phyloP scores from a whole-genome alignment of 1,284 basidiomycete species.

The Tilletia setariae region DNA sequence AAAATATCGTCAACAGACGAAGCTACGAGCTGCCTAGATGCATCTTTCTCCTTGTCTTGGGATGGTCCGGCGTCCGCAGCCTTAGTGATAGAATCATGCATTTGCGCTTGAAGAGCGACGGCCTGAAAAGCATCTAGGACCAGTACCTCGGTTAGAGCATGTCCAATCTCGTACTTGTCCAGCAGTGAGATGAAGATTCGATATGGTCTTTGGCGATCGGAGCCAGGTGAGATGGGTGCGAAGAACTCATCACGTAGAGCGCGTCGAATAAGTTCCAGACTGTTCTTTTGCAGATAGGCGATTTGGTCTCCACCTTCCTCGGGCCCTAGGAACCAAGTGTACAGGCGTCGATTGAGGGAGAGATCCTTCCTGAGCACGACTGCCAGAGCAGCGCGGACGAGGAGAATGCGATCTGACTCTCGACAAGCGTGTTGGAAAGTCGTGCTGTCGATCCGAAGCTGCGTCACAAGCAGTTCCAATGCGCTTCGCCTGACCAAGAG shows the following conservation, averaged over 20 bases:
- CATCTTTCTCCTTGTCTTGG: background rate
- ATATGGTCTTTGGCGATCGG: slow-evolving; percentile 68
- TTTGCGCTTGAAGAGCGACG: slow-evolving; percentile 65
- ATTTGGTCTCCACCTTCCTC: slow-evolving; percentile 63
- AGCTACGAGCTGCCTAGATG: background rate
- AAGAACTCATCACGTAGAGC: slow-evolving; percentile 36
- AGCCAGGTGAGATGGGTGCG: slow-evolving; percentile 53
- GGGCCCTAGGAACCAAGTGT: slow-evolving; percentile 81
- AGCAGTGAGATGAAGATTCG: slow-evolving; percentile 90
- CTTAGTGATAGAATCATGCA: slow-evolving; percentile 16
- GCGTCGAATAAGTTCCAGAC: slow-evolving; percentile 27
- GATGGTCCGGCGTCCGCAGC: background rate
- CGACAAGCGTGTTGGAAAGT: slow-evolving; percentile 24
- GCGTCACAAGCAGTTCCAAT: slow-evolving; percentile 44
- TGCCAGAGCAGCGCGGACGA: slow-evolving; percentile 42
- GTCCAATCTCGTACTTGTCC: slow-evolving; percentile 95
- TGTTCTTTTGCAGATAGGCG: slow-evolving; percentile 32
- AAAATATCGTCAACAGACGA: slow-evolving; percentile 60
- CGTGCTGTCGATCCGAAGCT: slow-evolving; percentile 36
- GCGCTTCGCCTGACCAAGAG: slow-evolving; percentile 58
- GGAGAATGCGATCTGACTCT: slow-evolving; percentile 34
- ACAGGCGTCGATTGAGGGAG: slow-evolving; percentile 85
- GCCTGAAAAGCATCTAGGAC: slow-evolving; percentile 76
- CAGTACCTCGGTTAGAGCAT: slow-evolving; percentile 71
- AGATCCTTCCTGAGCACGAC: slow-evolving; percentile 74